phyloP scores from a whole-genome alignment of 129 eudicot genomes.

The Artemisia argyi region DNA sequence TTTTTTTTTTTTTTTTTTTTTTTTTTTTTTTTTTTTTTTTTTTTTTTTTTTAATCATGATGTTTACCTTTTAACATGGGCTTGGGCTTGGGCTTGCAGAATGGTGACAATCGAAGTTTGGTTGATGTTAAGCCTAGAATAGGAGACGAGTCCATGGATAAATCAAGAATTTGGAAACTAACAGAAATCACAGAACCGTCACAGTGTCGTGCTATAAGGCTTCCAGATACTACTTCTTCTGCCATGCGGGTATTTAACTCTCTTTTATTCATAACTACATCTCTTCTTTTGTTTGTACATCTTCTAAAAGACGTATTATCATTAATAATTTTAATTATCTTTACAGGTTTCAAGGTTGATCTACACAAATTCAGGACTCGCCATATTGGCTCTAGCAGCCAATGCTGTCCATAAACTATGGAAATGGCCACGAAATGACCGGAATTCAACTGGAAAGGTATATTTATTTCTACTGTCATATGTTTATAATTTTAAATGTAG shows the following conservation, averaged over 20 bases:
- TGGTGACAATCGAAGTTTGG: constrained; percentile 65
- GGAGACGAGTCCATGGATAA: constrained; percentile 70
- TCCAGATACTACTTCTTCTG: constrained; percentile 63
- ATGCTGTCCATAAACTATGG: constrained; percentile 88
- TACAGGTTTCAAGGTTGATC: constrained; percentile 71
- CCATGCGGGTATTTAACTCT: constrained; percentile 56
- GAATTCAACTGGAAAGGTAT: constrained; percentile 61
- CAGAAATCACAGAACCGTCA: constrained; percentile 70
- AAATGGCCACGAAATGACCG: constrained; percentile 79
- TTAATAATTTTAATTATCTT: not conserved
- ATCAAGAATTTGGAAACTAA: constrained; percentile 65
- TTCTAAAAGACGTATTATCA: not conserved
- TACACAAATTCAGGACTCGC: constrained; percentile 80
- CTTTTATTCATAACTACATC: not conserved
- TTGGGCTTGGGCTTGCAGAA: constrained; percentile 56
- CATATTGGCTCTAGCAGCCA: constrained; percentile 77
- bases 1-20: no score
- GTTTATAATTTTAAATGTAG: no score
- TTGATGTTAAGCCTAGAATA: constrained; percentile 76
- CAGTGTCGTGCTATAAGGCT: constrained; percentile 79
- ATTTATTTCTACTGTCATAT: not conserved
- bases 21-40: no score
- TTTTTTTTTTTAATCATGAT: not conserved
- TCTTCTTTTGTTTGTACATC: not conserved
- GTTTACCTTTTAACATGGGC: constrained; percentile 7